Percentiles rank a stretch among this genome's conserved stretches.
Conservation (phyloP, 1,284 basidiomycete genomes). For the Malassezia globosa region DNA sequence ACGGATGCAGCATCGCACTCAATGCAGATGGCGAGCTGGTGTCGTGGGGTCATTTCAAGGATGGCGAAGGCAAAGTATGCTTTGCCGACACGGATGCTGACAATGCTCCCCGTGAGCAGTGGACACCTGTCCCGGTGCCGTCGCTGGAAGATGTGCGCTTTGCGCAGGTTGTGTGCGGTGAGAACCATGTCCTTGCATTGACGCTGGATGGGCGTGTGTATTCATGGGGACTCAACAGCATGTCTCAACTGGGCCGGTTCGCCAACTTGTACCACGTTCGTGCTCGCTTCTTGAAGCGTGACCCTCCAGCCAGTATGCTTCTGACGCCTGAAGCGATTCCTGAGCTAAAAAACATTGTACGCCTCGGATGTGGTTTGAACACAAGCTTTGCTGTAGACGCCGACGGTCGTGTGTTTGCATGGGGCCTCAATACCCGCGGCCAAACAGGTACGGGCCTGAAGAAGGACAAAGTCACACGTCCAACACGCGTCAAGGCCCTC, state of each 20-base stretch:
- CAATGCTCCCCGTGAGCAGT: slow-evolving; percentile 31
- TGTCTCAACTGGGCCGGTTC: slow-evolving; percentile 72
- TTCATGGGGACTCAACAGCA: slow-evolving; percentile 67
- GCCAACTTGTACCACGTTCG: slow-evolving; percentile 52
- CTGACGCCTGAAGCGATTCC: slow-evolving; percentile 65
- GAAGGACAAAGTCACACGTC: slow-evolving; percentile 56
- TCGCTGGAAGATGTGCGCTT: slow-evolving; percentile 53
- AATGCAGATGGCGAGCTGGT: slow-evolving; percentile 63
- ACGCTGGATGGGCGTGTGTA: slow-evolving; percentile 73
- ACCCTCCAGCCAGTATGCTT: slow-evolving; percentile 65
- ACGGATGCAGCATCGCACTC: slow-evolving; percentile 71
- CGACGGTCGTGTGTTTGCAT: slow-evolving; percentile 69
- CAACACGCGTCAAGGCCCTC: slow-evolving; percentile 60
- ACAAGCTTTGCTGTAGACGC: slow-evolving; percentile 81
- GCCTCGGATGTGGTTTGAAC: slow-evolving; percentile 67
- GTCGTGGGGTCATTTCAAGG: slow-evolving; percentile 59
- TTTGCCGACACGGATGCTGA: slow-evolving; percentile 54
- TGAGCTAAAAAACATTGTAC: slow-evolving; percentile 61
- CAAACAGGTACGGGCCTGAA: slow-evolving; percentile 56
- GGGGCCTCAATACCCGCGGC: slow-evolving; percentile 73
- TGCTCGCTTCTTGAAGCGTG: slow-evolving; percentile 27
- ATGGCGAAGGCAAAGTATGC: slow-evolving; percentile 69
- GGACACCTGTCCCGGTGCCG: slow-evolving; percentile 44
- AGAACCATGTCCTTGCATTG: slow-evolving; percentile 74
- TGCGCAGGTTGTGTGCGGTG: slow-evolving; percentile 64